Base-by-base conservation (phyloP, 306 rosid species). In the Potentilla sterilis region DNA sequence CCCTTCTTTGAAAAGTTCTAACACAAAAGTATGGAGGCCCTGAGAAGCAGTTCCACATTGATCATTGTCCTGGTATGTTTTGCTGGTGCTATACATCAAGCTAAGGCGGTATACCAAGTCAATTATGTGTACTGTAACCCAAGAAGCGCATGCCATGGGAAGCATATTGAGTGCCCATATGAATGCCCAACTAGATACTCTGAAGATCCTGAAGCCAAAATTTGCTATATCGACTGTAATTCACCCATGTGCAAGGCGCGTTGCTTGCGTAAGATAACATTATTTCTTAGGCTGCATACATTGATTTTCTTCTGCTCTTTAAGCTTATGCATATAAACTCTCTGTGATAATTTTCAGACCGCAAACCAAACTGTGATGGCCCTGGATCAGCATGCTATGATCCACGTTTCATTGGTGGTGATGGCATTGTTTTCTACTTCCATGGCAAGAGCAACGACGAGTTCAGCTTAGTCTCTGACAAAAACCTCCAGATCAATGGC, bases 311-410 rank as follows among this genome's bases (percentile, higher is more conserved):
- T 35, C 37, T 66, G 14, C n/a, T 64, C 16, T 7, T 22, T 66
- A 5, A 2, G 35, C 22, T 40, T 52, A 7, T 78, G 72, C 34
- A 41, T 63, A 52, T 22, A n/a, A 72, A 42, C 16, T 19, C 19
- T 52, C 40, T 59, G 18, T 67, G 66, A 24, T 67, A 18, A 18
- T 59, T 15, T 58, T 8, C n/a, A 67, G 85, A 69, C 1, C 85
- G 81, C 43, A 84, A 84, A 44, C 85, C 88, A 35, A 87, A 84
- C 76, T 84, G 88, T 80, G 82, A 87, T 51, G 80, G 88, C 40
- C 88, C 86, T 3, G 90, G 90, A 82, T 77, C 88, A 54, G 86
- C 86, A 69, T 84, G 86, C 64, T 72, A 70, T 40, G 90, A 84
- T 69, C 90, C 90, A 0, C 83, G 83, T 9, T 84, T 86, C 86